Conservation (phyloP, 805 yeast genomes). For the Saccharomycopsis microspora region DNA sequence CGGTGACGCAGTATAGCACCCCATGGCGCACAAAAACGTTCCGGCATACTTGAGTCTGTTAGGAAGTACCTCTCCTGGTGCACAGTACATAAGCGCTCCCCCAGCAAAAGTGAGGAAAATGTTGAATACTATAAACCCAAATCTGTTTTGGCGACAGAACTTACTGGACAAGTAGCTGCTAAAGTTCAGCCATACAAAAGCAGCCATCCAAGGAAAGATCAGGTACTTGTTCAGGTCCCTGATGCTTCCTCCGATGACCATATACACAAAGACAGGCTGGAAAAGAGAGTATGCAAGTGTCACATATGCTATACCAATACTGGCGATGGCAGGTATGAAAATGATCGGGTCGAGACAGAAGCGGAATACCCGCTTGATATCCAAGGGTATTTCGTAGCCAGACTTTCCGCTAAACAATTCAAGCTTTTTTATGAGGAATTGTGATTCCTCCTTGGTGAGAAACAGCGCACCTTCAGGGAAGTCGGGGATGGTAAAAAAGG, state of each 20-base stretch:
- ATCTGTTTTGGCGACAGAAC: slow-evolving; percentile 29
- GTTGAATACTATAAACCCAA: slow-evolving; percentile 27
- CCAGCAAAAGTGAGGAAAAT: slow-evolving; percentile 36
- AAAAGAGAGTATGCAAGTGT: slow-evolving; percentile 66
- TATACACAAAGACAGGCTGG: slow-evolving; percentile 51
- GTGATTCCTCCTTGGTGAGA: slow-evolving; percentile 36
- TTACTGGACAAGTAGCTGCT: slow-evolving; percentile 27
- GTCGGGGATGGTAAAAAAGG: slow-evolving; percentile 47
- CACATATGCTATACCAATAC: slow-evolving; percentile 56
- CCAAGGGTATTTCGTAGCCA: slow-evolving; percentile 37
- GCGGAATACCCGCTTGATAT: slow-evolving; percentile 29
- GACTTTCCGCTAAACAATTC: slow-evolving; percentile 40
- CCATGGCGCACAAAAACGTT: slow-evolving; percentile 34
- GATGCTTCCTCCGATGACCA: slow-evolving; percentile 60
- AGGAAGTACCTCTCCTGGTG: slow-evolving; percentile 16
- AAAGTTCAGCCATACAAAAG: slow-evolving; percentile 7
- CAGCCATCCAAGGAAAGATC: slow-evolving; percentile 34
- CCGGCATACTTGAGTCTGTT: slow-evolving; percentile 42
- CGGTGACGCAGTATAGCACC: slow-evolving; percentile 61
- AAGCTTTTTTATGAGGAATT: slow-evolving; percentile 45
- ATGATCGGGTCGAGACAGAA: slow-evolving; percentile 49
- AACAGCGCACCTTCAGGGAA: slow-evolving; percentile 60
- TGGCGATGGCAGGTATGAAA: slow-evolving; percentile 45
- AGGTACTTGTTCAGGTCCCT: slow-evolving; percentile 31
- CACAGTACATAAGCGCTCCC: slow-evolving; percentile 39